A percentile compares a stretch with the other conserved stretches of the same genome.
Conservation (phyloP, 352 stramenopile species). For the Globisporangium apiculatum region DNA sequence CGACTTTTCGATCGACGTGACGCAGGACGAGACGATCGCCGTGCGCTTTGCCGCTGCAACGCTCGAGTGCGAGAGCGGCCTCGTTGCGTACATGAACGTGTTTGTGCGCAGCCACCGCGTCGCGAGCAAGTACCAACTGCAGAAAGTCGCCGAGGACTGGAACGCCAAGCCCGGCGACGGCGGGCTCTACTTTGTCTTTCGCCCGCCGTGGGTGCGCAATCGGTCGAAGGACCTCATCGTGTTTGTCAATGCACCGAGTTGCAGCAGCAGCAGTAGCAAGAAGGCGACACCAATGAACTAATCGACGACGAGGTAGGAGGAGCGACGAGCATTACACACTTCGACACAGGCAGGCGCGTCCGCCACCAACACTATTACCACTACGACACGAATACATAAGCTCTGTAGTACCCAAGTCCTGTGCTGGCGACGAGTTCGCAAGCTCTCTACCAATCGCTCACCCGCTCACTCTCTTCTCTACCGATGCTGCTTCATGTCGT, state of each 20-base stretch:
- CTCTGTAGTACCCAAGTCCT: no score
- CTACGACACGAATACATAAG: no score
- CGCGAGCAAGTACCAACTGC: constrained; percentile 61
- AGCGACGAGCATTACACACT: no score
- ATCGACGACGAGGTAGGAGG: neutral
- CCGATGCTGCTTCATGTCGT: constrained; percentile 66
- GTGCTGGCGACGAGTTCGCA: no score
- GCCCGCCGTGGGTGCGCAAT: constrained; percentile 52
- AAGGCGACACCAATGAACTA: neutral
- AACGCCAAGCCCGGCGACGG: constrained; percentile 55
- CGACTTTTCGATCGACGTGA: constrained; percentile 40
- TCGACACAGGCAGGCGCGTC: neutral
- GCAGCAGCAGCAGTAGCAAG: neutral
- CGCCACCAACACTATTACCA: no score
- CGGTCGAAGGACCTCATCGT: constrained; percentile 53
- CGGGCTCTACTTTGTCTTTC: constrained; percentile 52
- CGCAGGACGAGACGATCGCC: constrained; percentile 56
- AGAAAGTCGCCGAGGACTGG: constrained; percentile 80
- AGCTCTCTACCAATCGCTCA: no score
- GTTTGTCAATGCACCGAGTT: constrained; percentile 15
- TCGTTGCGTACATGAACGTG: constrained; percentile 83
- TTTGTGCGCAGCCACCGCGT: constrained; percentile 61
- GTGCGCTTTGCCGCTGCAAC: constrained; percentile 45
- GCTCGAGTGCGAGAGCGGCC: constrained; percentile 44
- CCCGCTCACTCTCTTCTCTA: constrained; percentile 3